Conservation (phyloP, 73 alveolate species). For the Blepharisma japonicum region DNA sequence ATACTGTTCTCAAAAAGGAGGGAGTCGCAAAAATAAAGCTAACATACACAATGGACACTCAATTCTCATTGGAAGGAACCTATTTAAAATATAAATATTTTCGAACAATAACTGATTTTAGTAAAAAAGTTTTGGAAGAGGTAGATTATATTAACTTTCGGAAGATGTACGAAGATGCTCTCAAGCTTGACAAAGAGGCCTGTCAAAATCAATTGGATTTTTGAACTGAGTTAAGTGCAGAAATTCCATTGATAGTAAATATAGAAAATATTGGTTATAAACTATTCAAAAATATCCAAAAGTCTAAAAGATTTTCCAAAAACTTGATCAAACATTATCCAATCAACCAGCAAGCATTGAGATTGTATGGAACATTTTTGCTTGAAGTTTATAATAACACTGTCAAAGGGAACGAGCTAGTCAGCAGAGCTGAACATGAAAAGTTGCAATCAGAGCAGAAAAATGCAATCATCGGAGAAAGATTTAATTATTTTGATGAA, state of each 20-base stretch:
- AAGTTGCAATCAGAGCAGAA: neutral
- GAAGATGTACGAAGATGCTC: constrained; percentile 16
- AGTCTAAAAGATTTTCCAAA: neutral
- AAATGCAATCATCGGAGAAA: neutral
- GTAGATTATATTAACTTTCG: constrained; percentile 12
- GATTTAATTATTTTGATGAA: constrained; percentile 16
- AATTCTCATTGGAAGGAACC: neutral
- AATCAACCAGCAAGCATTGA: constrained; percentile 3
- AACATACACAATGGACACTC: neutral
- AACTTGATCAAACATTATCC: neutral
- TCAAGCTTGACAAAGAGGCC: neutral
- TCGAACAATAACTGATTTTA: neutral
- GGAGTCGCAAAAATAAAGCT: neutral
- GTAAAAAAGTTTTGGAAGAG: neutral
- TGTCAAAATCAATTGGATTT: constrained; percentile 10
- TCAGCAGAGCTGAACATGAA: constrained; percentile 18
- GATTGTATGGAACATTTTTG: constrained; percentile 10
- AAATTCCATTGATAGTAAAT: neutral
- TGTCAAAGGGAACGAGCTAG: constrained; percentile 14
- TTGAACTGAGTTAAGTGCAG: constrained; percentile 17
- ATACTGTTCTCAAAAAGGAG: neutral
- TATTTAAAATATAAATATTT: neutral
- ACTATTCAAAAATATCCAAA: neutral
- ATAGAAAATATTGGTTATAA: constrained; percentile 10
- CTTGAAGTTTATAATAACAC: constrained; percentile 19